Percentiles rank a stretch among this genome's conserved stretches.
phyloP scores from a whole-genome alignment of 495 filamentous ascomycete species.

The Pyrenula massariospora region DNA sequence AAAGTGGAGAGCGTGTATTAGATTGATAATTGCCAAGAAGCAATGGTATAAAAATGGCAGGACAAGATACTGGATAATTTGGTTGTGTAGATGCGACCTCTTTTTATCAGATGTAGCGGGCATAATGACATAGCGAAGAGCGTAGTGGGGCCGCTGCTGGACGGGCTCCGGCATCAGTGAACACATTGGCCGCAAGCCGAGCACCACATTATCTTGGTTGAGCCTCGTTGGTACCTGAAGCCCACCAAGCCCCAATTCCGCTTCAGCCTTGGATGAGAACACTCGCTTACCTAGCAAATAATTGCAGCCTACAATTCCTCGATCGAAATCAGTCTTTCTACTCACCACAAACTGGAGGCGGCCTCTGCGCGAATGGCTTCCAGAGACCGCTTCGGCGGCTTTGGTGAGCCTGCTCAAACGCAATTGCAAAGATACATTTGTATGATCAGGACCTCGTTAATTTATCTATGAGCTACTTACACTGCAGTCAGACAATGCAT shows the following conservation, averaged over 20 bases:
- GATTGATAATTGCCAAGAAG: too few species aligned
- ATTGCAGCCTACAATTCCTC: constrained; percentile 3
- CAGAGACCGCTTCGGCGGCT: constrained; percentile 84
- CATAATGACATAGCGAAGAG: too few species aligned
- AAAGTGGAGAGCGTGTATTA: neutral
- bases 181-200: neutral
- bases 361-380: constrained; percentile 90
- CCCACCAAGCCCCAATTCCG: neutral
- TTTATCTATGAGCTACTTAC: neutral
- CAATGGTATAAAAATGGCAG: too few species aligned
- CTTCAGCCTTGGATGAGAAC: constrained; percentile 2
- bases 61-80: too few species aligned
- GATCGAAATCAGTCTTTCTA: too few species aligned
- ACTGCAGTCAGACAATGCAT: constrained; percentile 58
- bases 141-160: neutral
- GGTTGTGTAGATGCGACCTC: too few species aligned
- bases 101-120: too few species aligned
- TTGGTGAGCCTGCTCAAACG: constrained; percentile 65
- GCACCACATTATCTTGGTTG: too few species aligned
- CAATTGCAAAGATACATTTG: constrained; percentile 90
- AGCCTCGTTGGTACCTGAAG: constrained; percentile 1
- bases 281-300: constrained; percentile 2
- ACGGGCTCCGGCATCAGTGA: neutral
- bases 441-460: constrained; percentile 13
- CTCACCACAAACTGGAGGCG: constrained; percentile 63